Evolutionary conservation across 139 green algal genomes (phyloP).

Genomic region (Chlorella sp.): DNA sequence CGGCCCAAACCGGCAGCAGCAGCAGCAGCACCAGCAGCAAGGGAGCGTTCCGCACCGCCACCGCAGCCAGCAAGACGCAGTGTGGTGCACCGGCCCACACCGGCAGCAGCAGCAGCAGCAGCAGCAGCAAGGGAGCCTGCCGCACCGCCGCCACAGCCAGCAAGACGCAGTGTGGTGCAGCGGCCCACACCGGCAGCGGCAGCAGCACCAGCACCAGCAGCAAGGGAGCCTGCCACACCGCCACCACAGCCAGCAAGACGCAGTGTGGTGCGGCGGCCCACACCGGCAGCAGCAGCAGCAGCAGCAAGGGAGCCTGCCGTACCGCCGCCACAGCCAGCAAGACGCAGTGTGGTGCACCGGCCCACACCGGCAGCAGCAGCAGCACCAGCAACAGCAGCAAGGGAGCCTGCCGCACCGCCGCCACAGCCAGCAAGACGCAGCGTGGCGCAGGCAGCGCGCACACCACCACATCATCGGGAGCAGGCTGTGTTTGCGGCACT

Average conservation of each 20-base stretch:
- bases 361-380: not conserved
- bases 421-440: not conserved
- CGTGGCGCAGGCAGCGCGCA: no score
- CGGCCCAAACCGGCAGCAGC: not conserved
- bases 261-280: not conserved
- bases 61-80: not conserved
- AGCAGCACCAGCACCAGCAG: not conserved
- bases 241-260: not conserved
- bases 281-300: not conserved
- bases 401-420: no score
- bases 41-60: no score
- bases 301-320: no score
- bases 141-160: no score
- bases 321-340: no score
- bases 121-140: not conserved
- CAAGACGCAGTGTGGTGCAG: not conserved
- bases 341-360: not conserved
- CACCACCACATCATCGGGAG: no score
- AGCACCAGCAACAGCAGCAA: not conserved
- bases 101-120: not conserved
- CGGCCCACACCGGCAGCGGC: not conserved
- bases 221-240: no score
- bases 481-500: no score
- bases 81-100: not conserved
- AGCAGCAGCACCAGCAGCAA: not conserved